These are phyloP conservation scores for Ophiostoma sp. DNA, from an alignment of 2,329 filamentous ascomycete species.

Conservation along the genomic window DNA sequence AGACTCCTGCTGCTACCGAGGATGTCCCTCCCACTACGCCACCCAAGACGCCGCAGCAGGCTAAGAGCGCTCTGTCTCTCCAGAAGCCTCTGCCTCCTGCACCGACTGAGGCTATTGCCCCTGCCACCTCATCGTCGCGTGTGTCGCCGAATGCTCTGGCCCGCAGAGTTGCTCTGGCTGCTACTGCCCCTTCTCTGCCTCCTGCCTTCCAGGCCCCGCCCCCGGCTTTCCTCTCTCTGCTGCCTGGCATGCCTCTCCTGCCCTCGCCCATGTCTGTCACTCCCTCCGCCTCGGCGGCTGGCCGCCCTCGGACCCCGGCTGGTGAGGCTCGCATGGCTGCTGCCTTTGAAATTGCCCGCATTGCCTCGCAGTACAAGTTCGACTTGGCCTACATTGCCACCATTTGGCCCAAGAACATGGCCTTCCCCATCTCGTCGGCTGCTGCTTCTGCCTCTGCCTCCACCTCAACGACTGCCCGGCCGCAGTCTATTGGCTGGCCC, in stretches of 20 bases:
- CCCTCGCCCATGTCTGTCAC: conserved; percentile 10
- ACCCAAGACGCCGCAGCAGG: neutral
- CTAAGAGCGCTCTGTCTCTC: neutral
- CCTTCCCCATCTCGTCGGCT: conserved; percentile 4
- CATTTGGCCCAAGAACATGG: conserved; percentile 51
- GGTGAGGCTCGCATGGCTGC: conserved; percentile 52
- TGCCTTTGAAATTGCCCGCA: conserved; percentile 56
- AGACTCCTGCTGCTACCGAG: neutral
- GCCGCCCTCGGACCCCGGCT: conserved; percentile 35
- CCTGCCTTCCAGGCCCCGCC: conserved; percentile 33
- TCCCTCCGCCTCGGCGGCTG: neutral
- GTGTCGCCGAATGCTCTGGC: conserved; percentile 1
- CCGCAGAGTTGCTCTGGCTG: conserved; percentile 7
- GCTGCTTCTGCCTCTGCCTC: neutral
- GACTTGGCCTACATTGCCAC: conserved; percentile 61
- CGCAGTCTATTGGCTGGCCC: conserved; percentile 22
- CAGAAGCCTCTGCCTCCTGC: conserved; percentile 22
- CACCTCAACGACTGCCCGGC: neutral
- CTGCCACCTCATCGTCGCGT: neutral
- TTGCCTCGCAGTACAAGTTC: conserved; percentile 58
- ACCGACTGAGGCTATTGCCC: neutral
- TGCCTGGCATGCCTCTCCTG: conserved; percentile 21
- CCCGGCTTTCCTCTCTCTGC: conserved; percentile 32
- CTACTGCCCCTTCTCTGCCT: conserved; percentile 34
- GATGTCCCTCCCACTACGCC: neutral